Base-by-base conservation (phyloP, 164 flowering plant genomes). In the Warburgia ugandensis region DNA sequence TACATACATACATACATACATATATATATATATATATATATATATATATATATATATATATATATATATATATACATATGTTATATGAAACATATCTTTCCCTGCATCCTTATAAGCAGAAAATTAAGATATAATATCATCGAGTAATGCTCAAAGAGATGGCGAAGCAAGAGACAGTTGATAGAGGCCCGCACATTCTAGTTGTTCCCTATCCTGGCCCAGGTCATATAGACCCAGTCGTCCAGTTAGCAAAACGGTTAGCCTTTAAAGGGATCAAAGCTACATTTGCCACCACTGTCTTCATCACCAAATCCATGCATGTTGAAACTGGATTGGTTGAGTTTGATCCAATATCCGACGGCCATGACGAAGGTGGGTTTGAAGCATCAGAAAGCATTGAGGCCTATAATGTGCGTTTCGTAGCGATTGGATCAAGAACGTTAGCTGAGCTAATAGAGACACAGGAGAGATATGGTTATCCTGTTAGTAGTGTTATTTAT, bases 401-500 rank as follows among this genome's bases (percentile, higher is more conserved):
- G n/a, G 46, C 29, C 37, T 68, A 58, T 36, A 8, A 29, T 3
- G 25, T 6, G 1, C 33, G 52, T 0, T 61, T 68, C 29, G 4
- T 31, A 26, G 33, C 11, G 0, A 2, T 12, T 0, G 67, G 64
- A 19, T 48, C 72, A 1, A n/a, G 20, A 13, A 58, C 49, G 31
- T 31, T 81, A 16, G 22, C 29, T 1, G 30, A 63, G 5, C 46
- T 78, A 48, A 59, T 78, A 11, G 48, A 56, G 28, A 48, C 52
- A 0, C 49, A 33, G 10, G 28, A 29, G 0, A 21, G 12, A 6
- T 28, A 62, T 1, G 47, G 17, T 5, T 0, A 30, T 36, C 74
- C 69, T 2, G 23, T 55, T 1, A 65, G 32, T 2, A 50, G 54
- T 33, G 13, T 81, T 8, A 45, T 79, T 5, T 77, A 77, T 29